Evolutionary conservation across 1,284 basidiomycete genomes (phyloP).

Genomic region (Ganoderma lingzhi): DNA sequence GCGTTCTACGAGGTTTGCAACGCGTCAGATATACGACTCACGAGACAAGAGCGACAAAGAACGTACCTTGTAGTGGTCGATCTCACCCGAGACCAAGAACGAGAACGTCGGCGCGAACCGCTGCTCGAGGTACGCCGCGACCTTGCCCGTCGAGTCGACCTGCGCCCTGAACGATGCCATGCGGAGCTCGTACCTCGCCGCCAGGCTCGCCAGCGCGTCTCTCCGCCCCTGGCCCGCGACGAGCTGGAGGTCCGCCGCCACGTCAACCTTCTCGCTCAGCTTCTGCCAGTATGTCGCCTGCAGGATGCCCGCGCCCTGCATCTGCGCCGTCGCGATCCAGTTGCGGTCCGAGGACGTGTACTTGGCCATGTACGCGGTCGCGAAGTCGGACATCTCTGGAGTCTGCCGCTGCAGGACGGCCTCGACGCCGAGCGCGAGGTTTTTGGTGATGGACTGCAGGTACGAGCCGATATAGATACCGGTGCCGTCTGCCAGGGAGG

Average conservation of each 20-base stretch:
- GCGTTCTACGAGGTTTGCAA: constrained; percentile 66
- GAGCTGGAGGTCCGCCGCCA: constrained; percentile 94
- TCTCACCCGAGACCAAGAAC: constrained; percentile 95
- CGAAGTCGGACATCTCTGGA: constrained; percentile 78
- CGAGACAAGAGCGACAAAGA: background rate
- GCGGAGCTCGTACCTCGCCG: constrained; percentile 96
- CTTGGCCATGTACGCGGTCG: constrained; percentile 90
- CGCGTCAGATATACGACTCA: constrained; percentile 12
- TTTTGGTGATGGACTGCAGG: constrained; percentile 95
- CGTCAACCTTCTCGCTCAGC: constrained; percentile 96
- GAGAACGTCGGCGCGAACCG: constrained; percentile 95
- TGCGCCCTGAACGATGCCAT: constrained; percentile 94
- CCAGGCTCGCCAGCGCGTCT: constrained; percentile 92
- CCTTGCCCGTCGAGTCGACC: constrained; percentile 92
- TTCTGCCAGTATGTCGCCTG: constrained; percentile 98
- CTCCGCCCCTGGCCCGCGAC: constrained; percentile 82
- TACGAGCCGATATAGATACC: constrained; percentile 96
- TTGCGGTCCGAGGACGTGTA: constrained; percentile 76
- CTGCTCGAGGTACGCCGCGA: constrained; percentile 95
- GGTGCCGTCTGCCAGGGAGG: constrained; percentile 87
- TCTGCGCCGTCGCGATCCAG: constrained; percentile 94
- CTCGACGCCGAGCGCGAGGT: constrained; percentile 92
- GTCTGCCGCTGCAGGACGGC: constrained; percentile 86
- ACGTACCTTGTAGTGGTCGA: constrained; percentile 96
- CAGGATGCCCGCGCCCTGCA: constrained; percentile 88